Evolutionary conservation across 139 green algal species (phyloP).

Genomic region (Coelastrella sp.): DNA sequence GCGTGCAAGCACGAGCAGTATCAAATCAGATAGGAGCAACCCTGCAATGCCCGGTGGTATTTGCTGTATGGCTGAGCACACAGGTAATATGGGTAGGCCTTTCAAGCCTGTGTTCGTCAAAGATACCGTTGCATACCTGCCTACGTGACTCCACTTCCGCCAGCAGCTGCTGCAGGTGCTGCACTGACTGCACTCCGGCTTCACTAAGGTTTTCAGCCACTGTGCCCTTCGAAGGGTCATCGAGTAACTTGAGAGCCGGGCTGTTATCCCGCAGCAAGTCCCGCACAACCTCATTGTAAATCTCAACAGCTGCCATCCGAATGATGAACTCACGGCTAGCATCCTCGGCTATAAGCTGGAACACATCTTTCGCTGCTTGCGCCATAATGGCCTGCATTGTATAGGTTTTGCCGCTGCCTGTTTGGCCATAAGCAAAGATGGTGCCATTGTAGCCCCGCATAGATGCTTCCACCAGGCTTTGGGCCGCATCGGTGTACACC

Average conservation of each 20-base stretch:
- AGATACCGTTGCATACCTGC: slow-evolving; percentile 49
- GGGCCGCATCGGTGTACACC: slow-evolving; percentile 61
- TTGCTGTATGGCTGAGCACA: too few species aligned
- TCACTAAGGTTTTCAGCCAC: slow-evolving; percentile 64
- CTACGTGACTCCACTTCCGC: slow-evolving; percentile 57
- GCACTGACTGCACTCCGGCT: slow-evolving; percentile 51
- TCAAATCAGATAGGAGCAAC: too few species aligned
- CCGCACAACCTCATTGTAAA: slow-evolving; percentile 80
- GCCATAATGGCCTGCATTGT: slow-evolving; percentile 70
- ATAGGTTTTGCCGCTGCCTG: slow-evolving; percentile 76
- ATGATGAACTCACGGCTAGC: slow-evolving; percentile 61
- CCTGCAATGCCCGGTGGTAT: too few species aligned
- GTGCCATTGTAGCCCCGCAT: slow-evolving; percentile 69
- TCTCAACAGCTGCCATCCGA: slow-evolving; percentile 72
- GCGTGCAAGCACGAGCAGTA: too few species aligned
- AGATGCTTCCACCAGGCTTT: slow-evolving; percentile 53
- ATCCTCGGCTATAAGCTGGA: slow-evolving; percentile 49
- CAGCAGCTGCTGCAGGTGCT: slow-evolving; percentile 69
- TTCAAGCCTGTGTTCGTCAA: too few species aligned
- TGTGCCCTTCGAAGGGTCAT: slow-evolving; percentile 62
- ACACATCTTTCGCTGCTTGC: slow-evolving; percentile 62
- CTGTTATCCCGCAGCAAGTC: slow-evolving; percentile 61
- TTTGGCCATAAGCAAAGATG: slow-evolving; percentile 79
- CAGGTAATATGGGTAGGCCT: too few species aligned
- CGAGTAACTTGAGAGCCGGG: slow-evolving; percentile 58